These are phyloP conservation scores for Capsicum chinense DNA, from an alignment of 257 asterid species.

Conservation along the genomic window DNA sequence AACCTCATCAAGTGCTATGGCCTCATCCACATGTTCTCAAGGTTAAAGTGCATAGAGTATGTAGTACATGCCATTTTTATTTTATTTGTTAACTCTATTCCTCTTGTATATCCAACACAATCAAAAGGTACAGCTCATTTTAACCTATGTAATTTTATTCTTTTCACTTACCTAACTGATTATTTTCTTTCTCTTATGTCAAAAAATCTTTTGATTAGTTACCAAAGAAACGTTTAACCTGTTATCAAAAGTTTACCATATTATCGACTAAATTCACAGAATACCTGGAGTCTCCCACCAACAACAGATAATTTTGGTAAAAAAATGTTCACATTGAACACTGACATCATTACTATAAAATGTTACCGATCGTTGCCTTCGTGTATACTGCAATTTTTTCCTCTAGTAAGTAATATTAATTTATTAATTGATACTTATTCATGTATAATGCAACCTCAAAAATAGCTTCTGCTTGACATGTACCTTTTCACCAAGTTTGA, in stretches of 20 bases:
- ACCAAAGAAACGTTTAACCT: no score
- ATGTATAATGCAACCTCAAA: neutral
- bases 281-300: no score
- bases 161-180: no score
- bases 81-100: neutral
- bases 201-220: no score
- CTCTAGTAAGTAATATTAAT: neutral
- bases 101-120: constrained; percentile 1
- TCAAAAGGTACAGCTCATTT: no score
- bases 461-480: neutral
- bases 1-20: neutral
- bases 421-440: neutral
- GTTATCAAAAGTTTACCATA: no score
- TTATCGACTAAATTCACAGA: no score
- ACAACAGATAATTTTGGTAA: neutral
- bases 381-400: neutral
- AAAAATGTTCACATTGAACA: neutral
- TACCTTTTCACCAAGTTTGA: constrained; percentile 94
- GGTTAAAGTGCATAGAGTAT: neutral
- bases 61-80: neutral
- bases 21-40: neutral
- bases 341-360: neutral
- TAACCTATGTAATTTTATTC: no score
- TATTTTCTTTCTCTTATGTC: no score
- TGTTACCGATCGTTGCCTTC: neutral